Evolutionary conservation across 768 basidiomycete genomes (phyloP), one percentile per base, ranked within the genome.

Genomic region (Chlorophyllum brunneum): DNA sequence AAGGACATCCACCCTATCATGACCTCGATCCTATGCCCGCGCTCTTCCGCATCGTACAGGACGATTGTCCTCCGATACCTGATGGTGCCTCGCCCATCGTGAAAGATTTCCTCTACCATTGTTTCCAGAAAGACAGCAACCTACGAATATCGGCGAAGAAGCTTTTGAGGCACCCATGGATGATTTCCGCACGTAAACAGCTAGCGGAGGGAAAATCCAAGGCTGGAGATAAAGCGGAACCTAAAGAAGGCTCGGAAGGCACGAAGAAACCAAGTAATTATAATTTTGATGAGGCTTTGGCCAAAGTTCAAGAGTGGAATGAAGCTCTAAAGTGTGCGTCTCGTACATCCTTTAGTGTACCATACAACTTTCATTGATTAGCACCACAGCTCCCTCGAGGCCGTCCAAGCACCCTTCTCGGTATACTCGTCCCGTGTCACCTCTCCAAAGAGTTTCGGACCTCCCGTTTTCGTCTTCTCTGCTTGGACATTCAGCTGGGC

Each of bases 241-340:
- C 60, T 53, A 63, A 67, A 55, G 65, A 65, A 51, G 65, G 69
- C 54, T 65, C 64, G 49, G 66, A 73, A 55, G 62, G 72, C n/a
- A 51, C 65, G 24, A 66, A 67, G 63, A 64, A 74, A 51, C 83
- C 85, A 10, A 85, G 83, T 62, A 93, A 90, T 62, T 92, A 89
- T 64, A 91, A 91, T 63, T 97, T 87, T 61, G 93, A 98, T 58
- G 92, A 98, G 61, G 93, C 90, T 16, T 91, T 99, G 29, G 75
- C 92, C 59, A 85, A 91, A 65, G 95, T 99, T 22, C 95, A 98
- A 67, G 92, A 98, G 67, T 99, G 95, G 95, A 99, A 99, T 61
- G 92, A 98, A 66, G 95, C 95, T 0, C 72, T 98, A 53, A 93
- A 91, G 69, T 93, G 92, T 94, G 65, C 45, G 68, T 68, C 20